A percentile compares a stretch with the other conserved stretches of the same genome.
Conservation (phyloP, 495 filamentous ascomycete genomes). For the Penicillium subrubescens region DNA sequence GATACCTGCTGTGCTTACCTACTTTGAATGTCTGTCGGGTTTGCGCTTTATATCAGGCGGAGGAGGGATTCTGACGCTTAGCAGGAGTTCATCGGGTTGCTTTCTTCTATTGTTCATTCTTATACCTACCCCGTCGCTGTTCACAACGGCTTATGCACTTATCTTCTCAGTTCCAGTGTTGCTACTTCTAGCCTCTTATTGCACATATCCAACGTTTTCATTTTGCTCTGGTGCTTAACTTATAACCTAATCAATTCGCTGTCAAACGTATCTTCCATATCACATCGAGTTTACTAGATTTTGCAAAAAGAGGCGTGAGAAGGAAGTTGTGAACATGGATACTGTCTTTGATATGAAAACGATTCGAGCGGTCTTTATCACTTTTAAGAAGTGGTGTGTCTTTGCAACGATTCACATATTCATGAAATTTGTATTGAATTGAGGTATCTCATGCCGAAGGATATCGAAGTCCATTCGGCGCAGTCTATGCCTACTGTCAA, state of each 20-base stretch:
- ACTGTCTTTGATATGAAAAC: too few species aligned
- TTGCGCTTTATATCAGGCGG: neutral
- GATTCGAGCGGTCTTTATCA: neutral
- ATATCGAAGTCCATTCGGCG: conserved; percentile 31
- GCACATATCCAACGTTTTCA: neutral
- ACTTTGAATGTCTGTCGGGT: neutral
- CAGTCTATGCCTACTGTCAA: conserved; percentile 5
- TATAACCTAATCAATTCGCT: too few species aligned
- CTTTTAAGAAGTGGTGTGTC: too few species aligned
- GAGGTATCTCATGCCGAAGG: conserved; percentile 10
- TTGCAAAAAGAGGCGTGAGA: too few species aligned
- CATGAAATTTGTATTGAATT: neutral
- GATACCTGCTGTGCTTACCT: neutral
- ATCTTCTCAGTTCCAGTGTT: neutral
- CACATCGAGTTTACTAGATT: too few species aligned
- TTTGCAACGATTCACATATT: too few species aligned
- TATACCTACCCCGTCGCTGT: neutral
- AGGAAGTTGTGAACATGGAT: too few species aligned
- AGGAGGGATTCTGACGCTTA: neutral
- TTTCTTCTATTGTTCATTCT: neutral
- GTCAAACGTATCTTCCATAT: too few species aligned
- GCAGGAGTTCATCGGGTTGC: neutral
- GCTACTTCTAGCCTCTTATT: neutral
- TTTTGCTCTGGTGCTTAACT: neutral
- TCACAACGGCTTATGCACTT: neutral